These are phyloP conservation scores for Cystobasidium tubakii DNA, from an alignment of 768 basidiomycete species.

Conservation along the genomic window DNA sequence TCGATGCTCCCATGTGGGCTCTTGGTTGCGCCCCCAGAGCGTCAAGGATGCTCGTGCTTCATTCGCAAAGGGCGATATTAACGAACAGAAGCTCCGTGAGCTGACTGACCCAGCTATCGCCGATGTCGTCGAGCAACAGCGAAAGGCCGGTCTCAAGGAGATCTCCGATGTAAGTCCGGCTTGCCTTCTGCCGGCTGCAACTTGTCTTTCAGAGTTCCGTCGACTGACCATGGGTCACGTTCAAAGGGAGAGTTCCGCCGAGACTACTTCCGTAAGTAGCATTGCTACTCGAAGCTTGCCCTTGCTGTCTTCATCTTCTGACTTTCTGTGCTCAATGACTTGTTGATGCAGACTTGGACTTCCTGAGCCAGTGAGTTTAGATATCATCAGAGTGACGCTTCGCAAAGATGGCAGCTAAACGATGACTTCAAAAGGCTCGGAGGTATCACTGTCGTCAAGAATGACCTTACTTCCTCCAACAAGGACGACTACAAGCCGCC, in stretches of 20 bases:
- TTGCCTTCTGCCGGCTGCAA: neutral
- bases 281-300: neutral
- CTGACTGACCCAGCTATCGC: constrained; percentile 44
- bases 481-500: constrained; percentile 37
- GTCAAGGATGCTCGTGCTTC: constrained; percentile 41
- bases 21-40: constrained; percentile 44
- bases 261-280: constrained; percentile 43
- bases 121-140: constrained; percentile 42
- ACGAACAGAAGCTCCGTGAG: constrained; percentile 38
- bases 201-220: neutral
- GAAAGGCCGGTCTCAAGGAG: constrained; percentile 38
- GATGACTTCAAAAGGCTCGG: neutral
- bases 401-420: neutral
- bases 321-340: neutral
- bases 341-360: constrained; percentile 21
- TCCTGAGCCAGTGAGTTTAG: neutral
- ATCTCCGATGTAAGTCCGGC: constrained; percentile 44
- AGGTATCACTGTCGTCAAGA: constrained; percentile 43
- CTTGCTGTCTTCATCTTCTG: neutral
- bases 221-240: constrained; percentile 5
- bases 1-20: constrained; percentile 41
- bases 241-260: neutral
- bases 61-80: constrained; percentile 38
- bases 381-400: neutral
- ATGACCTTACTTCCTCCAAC: constrained; percentile 43